Evolutionary conservation across 2,329 filamentous ascomycete species (phyloP).

Genomic region (Dothideomycetes sp.): DNA sequence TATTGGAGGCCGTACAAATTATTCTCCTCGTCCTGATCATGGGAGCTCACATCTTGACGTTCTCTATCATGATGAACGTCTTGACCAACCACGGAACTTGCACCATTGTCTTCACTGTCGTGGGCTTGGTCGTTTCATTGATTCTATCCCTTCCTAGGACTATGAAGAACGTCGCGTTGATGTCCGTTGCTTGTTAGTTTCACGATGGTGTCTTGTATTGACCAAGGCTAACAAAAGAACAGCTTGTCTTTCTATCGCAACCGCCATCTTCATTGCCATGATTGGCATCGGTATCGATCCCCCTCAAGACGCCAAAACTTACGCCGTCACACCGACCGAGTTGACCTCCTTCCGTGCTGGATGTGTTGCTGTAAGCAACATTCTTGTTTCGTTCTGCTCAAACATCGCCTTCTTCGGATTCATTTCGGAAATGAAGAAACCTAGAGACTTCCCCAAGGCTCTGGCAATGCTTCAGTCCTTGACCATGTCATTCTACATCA

Average conservation of each 20-base stretch:
- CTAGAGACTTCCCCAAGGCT: conserved; percentile 52
- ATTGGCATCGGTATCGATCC: conserved; percentile 50
- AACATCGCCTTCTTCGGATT: conserved; percentile 55
- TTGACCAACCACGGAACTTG: conserved; percentile 53
- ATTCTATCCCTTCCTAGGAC: conserved; percentile 53
- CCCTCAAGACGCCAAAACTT: conserved; percentile 29
- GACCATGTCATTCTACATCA: conserved; percentile 53
- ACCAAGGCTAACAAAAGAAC: conserved; percentile 15
- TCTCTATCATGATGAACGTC: conserved; percentile 58
- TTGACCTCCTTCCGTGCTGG: conserved; percentile 38
- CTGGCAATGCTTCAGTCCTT: conserved; percentile 52
- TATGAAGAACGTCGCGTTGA: conserved; percentile 51
- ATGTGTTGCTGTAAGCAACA: conserved; percentile 56
- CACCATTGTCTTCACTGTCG: conserved; percentile 54
- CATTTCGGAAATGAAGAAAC: conserved; percentile 54
- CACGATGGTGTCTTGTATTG: conserved; percentile 18
- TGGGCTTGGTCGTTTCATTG: conserved; percentile 51
- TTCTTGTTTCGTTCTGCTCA: conserved; percentile 35
- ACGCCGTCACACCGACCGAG: conserved; percentile 33
- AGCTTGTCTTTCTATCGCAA: conserved; percentile 55
- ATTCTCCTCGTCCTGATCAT: conserved; percentile 61
- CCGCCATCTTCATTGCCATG: conserved; percentile 57
- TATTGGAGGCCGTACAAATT: conserved; percentile 53
- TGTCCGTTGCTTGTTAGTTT: conserved; percentile 49
- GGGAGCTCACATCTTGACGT: conserved; percentile 62